phyloP scores from a whole-genome alignment of 805 yeast genomes.

The Yarrowia alimentaria region DNA sequence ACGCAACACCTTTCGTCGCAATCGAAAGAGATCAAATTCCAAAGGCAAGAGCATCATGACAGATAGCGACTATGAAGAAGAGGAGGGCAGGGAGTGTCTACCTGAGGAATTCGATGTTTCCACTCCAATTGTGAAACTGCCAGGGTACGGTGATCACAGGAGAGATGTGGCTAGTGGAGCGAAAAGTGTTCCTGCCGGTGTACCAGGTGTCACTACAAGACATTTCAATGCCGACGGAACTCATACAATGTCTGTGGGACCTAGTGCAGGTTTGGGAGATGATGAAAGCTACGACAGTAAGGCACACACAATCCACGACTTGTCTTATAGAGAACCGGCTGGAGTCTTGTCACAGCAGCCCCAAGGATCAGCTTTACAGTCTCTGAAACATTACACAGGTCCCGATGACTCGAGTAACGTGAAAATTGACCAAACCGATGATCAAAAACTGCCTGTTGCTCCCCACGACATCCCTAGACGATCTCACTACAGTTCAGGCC shows the following conservation, averaged over 20 bases:
- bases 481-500: too few relatives aligned
- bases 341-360: constrained; percentile 16
- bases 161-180: not conserved
- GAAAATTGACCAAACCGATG: not conserved
- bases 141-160: not conserved
- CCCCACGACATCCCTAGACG: too few relatives aligned
- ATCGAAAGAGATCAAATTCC: not conserved
- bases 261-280: too few relatives aligned
- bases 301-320: too few relatives aligned
- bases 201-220: too few relatives aligned
- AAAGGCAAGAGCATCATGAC: constrained; percentile 18
- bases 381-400: constrained; percentile 4
- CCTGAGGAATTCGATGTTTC: not conserved
- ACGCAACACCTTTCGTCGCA: not conserved
- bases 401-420: not conserved
- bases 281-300: too few relatives aligned
- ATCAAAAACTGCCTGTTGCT: too few relatives aligned
- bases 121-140: constrained; percentile 9
- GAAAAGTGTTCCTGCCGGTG: not conserved
- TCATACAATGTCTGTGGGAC: too few relatives aligned
- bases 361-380: not conserved
- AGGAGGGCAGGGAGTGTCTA: not conserved
- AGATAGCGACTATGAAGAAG: constrained; percentile 18
- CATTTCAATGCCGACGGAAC: too few relatives aligned
- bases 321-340: constrained; percentile 1